A percentile compares a stretch with the other conserved stretches of the same genome.
Evolutionary conservation across 768 basidiomycete species (phyloP).

Genomic region (Trametes punicea): DNA sequence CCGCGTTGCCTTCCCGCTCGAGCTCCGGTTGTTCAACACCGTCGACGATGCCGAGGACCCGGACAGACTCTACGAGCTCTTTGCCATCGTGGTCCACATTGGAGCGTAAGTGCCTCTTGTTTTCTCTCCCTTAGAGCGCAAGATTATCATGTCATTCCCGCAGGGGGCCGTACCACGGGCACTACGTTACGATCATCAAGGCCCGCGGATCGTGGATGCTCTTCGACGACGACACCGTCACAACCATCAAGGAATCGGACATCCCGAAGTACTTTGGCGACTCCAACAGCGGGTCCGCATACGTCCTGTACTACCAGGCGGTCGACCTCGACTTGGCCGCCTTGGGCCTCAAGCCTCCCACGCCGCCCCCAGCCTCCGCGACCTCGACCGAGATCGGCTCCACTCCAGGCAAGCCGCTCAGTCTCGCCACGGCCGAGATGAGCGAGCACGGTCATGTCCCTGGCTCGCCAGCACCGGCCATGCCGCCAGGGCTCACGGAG

Average conservation of each 20-base stretch:
- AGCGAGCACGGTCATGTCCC: slow-evolving; percentile 14
- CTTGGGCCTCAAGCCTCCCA: slow-evolving; percentile 57
- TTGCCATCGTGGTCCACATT: slow-evolving; percentile 98
- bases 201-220: slow-evolving; percentile 80
- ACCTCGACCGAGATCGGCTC: slow-evolving; percentile 15
- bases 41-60: slow-evolving; percentile 90
- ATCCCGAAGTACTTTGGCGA: slow-evolving; percentile 96
- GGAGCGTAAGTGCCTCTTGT: slow-evolving; percentile 61
- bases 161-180: slow-evolving; percentile 97
- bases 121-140: not conserved
- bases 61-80: slow-evolving; percentile 90
- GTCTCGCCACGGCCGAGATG: slow-evolving; percentile 11
- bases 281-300: slow-evolving; percentile 81
- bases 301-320: slow-evolving; percentile 97
- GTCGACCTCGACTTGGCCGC: slow-evolving; percentile 74
- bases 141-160: not conserved
- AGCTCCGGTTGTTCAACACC: slow-evolving; percentile 95
- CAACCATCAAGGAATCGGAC: slow-evolving; percentile 81
- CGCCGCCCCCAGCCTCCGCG: slow-evolving; percentile 21
- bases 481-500: slow-evolving; percentile 38
- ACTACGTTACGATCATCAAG: slow-evolving; percentile 95
- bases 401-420: slow-evolving; percentile 10
- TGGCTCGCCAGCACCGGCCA: slow-evolving; percentile 22
- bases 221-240: slow-evolving; percentile 95
- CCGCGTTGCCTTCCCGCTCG: slow-evolving; percentile 93